A percentile compares a stretch with the other conserved stretches of the same genome.
These are phyloP conservation scores for Phytophthora multivora DNA, from an alignment of 352 stramenopile genomes.

Conservation along the genomic window DNA sequence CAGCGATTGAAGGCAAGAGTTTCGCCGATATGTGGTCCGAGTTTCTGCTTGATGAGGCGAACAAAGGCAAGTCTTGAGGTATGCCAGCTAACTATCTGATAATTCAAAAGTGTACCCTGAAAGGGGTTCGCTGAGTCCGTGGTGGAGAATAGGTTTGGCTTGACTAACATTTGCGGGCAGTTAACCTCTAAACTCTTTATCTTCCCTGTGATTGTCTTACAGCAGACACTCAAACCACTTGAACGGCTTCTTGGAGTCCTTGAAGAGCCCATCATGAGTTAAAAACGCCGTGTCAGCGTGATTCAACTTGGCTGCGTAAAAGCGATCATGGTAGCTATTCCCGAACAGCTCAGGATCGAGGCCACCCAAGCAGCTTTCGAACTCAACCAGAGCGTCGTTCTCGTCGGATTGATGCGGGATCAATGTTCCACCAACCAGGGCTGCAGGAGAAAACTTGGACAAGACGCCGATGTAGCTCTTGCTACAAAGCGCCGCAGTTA, in stretches of 20 bases:
- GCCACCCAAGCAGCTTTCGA: conserved; percentile 36
- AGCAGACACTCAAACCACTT: conserved; percentile 47
- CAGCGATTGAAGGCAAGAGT: conserved; percentile 62
- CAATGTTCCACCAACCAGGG: conserved; percentile 13
- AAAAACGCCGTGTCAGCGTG: conserved; percentile 45
- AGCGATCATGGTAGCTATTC: conserved; percentile 17
- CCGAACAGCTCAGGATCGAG: conserved; percentile 30
- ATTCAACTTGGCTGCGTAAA: conserved; percentile 42
- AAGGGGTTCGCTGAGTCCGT: too few species aligned
- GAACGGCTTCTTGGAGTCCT: conserved; percentile 27
- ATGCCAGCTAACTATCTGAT: background rate
- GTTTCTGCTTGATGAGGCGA: conserved; percentile 67
- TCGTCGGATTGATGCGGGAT: conserved; percentile 32
- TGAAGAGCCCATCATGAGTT: conserved; percentile 34
- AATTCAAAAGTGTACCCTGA: background rate
- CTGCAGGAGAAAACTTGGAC: conserved; percentile 18
- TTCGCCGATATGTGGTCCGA: conserved; percentile 77
- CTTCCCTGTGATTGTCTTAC: background rate
- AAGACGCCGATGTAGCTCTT: conserved; percentile 33
- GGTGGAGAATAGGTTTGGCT: too few species aligned
- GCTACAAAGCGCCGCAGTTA: conserved; percentile 39
- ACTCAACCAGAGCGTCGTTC: conserved; percentile 38
- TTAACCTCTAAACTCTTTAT: too few species aligned
- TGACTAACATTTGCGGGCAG: too few species aligned
- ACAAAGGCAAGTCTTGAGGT: conserved; percentile 20